phyloP scores from a whole-genome alignment of 2,329 filamentous ascomycete species.

The Myriosclerotinia scirpicola region DNA sequence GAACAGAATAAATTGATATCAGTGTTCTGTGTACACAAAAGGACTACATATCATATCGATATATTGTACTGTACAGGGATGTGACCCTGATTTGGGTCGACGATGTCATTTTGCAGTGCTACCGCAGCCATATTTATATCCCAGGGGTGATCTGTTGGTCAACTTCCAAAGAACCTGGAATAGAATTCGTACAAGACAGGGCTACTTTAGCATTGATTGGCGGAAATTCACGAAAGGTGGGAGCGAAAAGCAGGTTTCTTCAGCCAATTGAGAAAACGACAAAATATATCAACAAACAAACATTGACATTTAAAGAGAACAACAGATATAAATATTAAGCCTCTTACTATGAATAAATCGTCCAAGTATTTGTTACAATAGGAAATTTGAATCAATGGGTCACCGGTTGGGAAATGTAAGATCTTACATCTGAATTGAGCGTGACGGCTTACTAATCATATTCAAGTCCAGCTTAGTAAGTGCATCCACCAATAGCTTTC shows the following conservation, averaged over 20 bases:
- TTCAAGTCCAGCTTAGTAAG: too few species aligned
- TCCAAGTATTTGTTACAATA: too few species aligned
- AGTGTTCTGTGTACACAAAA: background rate
- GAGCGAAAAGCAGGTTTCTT: constrained; percentile 13
- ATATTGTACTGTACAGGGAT: constrained; percentile 8
- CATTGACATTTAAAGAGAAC: background rate
- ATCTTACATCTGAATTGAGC: too few species aligned
- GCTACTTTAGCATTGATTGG: background rate
- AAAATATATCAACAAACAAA: background rate
- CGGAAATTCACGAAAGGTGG: background rate
- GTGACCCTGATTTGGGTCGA: constrained; percentile 21
- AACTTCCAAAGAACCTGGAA: constrained; percentile 6
- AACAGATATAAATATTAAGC: background rate
- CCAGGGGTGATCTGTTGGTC: constrained; percentile 3
- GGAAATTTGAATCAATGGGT: too few species aligned
- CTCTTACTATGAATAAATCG: too few species aligned
- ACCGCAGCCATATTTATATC: too few species aligned
- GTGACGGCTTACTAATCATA: too few species aligned
- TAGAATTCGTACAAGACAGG: background rate
- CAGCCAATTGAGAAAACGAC: background rate
- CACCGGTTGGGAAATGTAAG: too few species aligned
- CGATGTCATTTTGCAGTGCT: constrained; percentile 25
- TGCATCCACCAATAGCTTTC: too few species aligned
- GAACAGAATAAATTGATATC: background rate
- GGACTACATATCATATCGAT: background rate